These are phyloP conservation scores for Pythium scleroteichum DNA, from an alignment of 352 stramenopile genomes.

Conservation along the genomic window DNA sequence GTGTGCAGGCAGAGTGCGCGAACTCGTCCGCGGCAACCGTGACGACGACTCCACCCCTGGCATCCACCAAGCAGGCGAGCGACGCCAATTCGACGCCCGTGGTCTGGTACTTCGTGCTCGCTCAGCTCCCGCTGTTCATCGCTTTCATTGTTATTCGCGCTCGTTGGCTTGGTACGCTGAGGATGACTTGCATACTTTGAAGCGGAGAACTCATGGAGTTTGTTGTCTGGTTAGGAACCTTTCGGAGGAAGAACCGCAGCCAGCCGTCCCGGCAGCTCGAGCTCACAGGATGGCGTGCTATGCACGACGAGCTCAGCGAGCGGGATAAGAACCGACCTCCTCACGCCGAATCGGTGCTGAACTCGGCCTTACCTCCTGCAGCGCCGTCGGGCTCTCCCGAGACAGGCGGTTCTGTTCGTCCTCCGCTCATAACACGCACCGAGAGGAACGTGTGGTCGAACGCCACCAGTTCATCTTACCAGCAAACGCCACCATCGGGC, in stretches of 20 bases:
- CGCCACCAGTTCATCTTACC: no score
- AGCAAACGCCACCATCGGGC: no score
- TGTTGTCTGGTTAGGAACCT: no score
- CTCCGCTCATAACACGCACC: conserved; percentile 20
- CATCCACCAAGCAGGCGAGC: not conserved
- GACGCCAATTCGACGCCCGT: conserved; percentile 1
- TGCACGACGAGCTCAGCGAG: conserved; percentile 22
- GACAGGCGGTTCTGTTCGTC: not conserved
- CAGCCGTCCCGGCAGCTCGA: conserved; percentile 13
- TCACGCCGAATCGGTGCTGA: conserved; percentile 13
- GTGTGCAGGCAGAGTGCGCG: conserved; percentile 11
- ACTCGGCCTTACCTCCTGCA: conserved; percentile 23
- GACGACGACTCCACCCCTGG: not conserved
- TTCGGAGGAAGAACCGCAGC: not conserved
- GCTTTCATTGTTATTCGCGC: conserved; percentile 9
- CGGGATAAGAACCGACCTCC: conserved; percentile 17
- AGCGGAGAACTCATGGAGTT: no score
- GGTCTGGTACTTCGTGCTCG: conserved; percentile 19
- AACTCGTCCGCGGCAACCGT: not conserved
- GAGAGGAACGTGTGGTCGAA: conserved; percentile 15
- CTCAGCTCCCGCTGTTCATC: conserved; percentile 19
- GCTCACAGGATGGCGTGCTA: conserved; percentile 22
- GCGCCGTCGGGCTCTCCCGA: not conserved
- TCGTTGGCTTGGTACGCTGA: conserved; percentile 22
- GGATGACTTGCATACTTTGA: no score